These are phyloP conservation scores for Thelephora aurantiotincta DNA, from an alignment of 768 basidiomycete species.

Conservation along the genomic window DNA sequence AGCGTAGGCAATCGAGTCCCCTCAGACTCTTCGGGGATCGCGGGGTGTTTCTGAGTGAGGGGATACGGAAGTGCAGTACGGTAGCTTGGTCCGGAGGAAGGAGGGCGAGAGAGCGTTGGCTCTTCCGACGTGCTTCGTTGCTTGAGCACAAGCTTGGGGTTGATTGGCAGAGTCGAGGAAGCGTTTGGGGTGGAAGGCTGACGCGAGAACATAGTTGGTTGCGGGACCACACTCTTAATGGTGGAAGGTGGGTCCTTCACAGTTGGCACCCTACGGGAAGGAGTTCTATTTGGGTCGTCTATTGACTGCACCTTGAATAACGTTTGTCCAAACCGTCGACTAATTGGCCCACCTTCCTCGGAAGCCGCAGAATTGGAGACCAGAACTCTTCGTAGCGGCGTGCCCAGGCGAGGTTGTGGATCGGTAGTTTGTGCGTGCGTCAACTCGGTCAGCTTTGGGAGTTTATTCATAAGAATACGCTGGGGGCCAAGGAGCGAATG, in stretches of 20 bases:
- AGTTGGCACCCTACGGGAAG: conserved; percentile 20
- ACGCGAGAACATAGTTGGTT: background rate
- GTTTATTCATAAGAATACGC: conserved; percentile 5
- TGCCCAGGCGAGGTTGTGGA: conserved; percentile 20
- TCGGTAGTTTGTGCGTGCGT: conserved; percentile 17
- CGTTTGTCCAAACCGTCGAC: conserved; percentile 18
- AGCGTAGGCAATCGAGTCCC: conserved; percentile 4
- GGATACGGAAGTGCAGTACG: background rate
- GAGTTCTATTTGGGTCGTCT: conserved; percentile 23
- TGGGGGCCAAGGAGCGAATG: background rate
- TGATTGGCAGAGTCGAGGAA: conserved; percentile 1
- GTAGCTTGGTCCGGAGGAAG: conserved; percentile 1
- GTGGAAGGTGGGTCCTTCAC: conserved; percentile 8
- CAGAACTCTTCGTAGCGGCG: conserved; percentile 54
- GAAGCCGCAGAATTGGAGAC: conserved; percentile 26
- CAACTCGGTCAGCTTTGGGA: conserved; percentile 19
- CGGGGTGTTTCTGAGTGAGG: conserved; percentile 10
- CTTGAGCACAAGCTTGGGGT: conserved; percentile 5
- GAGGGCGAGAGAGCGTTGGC: conserved; percentile 6
- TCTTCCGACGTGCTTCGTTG: conserved; percentile 8
- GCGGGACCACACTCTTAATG: background rate
- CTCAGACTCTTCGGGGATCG: conserved; percentile 8
- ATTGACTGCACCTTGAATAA: conserved; percentile 28
- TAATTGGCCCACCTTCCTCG: conserved; percentile 27
- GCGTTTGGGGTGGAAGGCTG: conserved; percentile 2